These are phyloP conservation scores for Drosera spatulata DNA, from an alignment of 179 eudicot species.

Conservation along the genomic window DNA sequence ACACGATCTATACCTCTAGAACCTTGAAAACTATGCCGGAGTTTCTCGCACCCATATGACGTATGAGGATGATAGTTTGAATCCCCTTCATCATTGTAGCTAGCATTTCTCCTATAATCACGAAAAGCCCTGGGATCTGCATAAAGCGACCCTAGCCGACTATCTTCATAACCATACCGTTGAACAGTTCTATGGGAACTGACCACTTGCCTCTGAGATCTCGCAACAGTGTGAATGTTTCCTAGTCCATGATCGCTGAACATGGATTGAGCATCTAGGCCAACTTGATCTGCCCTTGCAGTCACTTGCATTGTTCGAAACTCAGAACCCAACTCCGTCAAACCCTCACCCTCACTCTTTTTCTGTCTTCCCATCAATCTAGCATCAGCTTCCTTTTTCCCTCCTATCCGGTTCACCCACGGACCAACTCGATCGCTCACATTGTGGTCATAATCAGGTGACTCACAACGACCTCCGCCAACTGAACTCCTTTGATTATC, in stretches of 20 bases:
- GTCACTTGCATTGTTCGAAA: slow-evolving; percentile 12
- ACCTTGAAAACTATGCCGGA: slow-evolving; percentile 19
- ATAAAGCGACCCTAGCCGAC: slow-evolving; percentile 8
- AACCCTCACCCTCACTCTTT: slow-evolving; percentile 4
- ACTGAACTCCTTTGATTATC: neutral
- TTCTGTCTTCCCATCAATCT: slow-evolving; percentile 11
- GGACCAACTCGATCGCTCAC: slow-evolving; percentile 2
- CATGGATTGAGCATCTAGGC: slow-evolving; percentile 11
- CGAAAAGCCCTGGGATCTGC: slow-evolving; percentile 7
- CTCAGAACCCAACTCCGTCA: slow-evolving; percentile 8
- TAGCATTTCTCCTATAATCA: slow-evolving; percentile 18
- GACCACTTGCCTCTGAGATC: slow-evolving; percentile 20
- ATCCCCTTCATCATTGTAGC: slow-evolving; percentile 32
- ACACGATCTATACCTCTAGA: slow-evolving; percentile 24
- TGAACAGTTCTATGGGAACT: slow-evolving; percentile 22
- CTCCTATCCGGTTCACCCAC: neutral
- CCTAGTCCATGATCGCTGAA: slow-evolving; percentile 12
- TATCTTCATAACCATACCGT: slow-evolving; percentile 15
- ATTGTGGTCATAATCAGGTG: neutral
- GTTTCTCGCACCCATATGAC: slow-evolving; percentile 24
- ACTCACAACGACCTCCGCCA: neutral
- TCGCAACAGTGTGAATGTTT: slow-evolving; percentile 13
- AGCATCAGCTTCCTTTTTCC: slow-evolving; percentile 5
- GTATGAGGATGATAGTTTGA: slow-evolving; percentile 23
- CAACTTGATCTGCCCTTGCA: slow-evolving; percentile 13